Base-by-base conservation (phyloP, 495 filamentous ascomycete species). In the Neurospora tetraspora region DNA sequence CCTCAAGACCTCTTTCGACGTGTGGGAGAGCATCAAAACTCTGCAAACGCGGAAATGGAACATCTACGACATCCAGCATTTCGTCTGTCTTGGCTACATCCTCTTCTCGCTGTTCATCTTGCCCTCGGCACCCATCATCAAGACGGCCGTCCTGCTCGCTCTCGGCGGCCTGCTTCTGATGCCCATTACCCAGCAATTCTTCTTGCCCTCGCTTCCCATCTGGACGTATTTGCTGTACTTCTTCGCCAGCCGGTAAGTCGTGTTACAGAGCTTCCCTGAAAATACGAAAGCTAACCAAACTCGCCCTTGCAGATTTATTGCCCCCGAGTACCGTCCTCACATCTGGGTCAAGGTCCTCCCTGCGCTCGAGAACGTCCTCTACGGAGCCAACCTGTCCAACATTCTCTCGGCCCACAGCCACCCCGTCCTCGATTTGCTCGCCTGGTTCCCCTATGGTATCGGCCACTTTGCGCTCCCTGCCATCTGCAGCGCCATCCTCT, bases 261-360 rank as follows among this genome's bases (percentile, higher is more conserved):
- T 16, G 27, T 39, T 70, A 53, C 68, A 42, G 45, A 39, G 40
- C 47, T 14, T 27, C 5, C 20, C 18, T n/a, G 5, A 6, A 34
- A 34, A 31, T 6, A 12, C 11, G 12, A 23, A 72, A 36, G 18
- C 69, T 69, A 34, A 72, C 73, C 27, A 10, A 10, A 68, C 39
- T 36, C 16, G 12, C 65, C 40, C n/a, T 12, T 18, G 37, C 69
- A 82, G 80, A 68, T 98, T 96, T 82, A 91, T 98, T 74, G 91
- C 93, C 11, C 86, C 88, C 72, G 92, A 93, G 76, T 94, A 92
- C 82, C 88, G 95, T 47, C 93, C 93, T 68, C 91, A 92, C 59
- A 97, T 98, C 76, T 97, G 94, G 92, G 95, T 97, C 72, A 91
- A 93, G 73, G 93, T 98, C 27, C 86, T 98, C 14, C 95, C 95